Percentiles rank a stretch among this genome's conserved stretches.
These are phyloP conservation scores for Cryptosporidium sp. DNA, from an alignment of 169 alveolate species.

Conservation along the genomic window DNA sequence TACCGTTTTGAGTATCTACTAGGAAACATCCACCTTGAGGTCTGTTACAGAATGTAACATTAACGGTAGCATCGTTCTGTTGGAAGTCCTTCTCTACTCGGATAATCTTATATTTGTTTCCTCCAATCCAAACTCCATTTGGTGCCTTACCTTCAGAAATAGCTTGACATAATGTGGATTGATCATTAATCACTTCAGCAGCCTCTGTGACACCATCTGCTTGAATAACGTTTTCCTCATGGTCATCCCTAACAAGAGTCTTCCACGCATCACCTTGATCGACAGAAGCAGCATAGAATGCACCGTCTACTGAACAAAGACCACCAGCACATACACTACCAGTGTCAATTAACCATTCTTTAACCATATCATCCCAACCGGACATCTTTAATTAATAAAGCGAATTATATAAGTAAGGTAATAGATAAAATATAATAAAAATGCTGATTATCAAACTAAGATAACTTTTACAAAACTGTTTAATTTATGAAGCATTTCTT, in stretches of 20 bases:
- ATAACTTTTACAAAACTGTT: conserved; percentile 25
- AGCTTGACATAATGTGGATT: conserved; percentile 76
- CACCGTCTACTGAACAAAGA: conserved; percentile 76
- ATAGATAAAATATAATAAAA: not conserved
- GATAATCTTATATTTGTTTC: conserved; percentile 76
- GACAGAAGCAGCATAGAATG: conserved; percentile 76
- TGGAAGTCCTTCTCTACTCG: conserved; percentile 69
- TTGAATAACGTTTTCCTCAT: conserved; percentile 76
- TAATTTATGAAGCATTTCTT: too few species aligned
- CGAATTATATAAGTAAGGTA: not conserved
- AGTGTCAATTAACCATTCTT: conserved; percentile 81
- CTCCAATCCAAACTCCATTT: conserved; percentile 81
- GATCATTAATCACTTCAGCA: conserved; percentile 76
- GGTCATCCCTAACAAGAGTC: conserved; percentile 76
- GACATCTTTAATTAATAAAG: conserved; percentile 9
- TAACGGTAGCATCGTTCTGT: conserved; percentile 35
- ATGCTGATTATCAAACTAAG: not conserved
- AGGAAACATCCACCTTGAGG: conserved; percentile 79
- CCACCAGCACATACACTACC: conserved; percentile 80
- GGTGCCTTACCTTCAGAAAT: conserved; percentile 80
- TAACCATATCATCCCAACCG: conserved; percentile 77
- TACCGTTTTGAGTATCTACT: conserved; percentile 77
- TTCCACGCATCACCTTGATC: conserved; percentile 79
- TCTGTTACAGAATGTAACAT: conserved; percentile 49
- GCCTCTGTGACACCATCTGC: conserved; percentile 77